Base-by-base conservation (phyloP, 768 basidiomycete genomes). In the Hemileccinum impolitum region DNA sequence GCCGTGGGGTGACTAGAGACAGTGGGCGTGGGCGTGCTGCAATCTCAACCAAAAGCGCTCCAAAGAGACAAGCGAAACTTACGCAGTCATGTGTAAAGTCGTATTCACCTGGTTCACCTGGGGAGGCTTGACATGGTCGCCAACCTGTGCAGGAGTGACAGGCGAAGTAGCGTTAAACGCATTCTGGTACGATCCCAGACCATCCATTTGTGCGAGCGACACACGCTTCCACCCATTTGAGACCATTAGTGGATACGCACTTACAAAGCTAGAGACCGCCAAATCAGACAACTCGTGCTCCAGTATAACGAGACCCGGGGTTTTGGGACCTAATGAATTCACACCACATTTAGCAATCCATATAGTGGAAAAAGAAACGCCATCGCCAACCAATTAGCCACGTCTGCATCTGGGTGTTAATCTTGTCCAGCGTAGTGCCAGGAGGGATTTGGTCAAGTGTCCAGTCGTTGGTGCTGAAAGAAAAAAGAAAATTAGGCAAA, bases 241-340 rank as follows among this genome's bases (percentile, higher is more conserved):
- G 53, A 73, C 70, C 66, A 93, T 82, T 34, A 79, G 51, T 3
- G 85, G 82, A 64, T 77, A 90, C 8, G 78, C 77, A 36, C 70
- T 68, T 0, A 85, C 81, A 68, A 94, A 94, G 4, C 81, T 80
- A 32, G 72, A 56, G 18, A 91, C 83, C 28, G 84, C 72, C 54
- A 71, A 63, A 37, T 78, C 69, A 28, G 75, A 76, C 19, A 85
- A 70, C 68, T 96, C 94, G 67, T 97, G 94, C 64, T 95, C 87
- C 50, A 96, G 76, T 47, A 90, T 74, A 52, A 91, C 74, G 19
- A 94, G 77, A 30, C 94, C 94, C 3, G 90, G 85, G 10, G 67
- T 71, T 65, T 92, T 91, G 41, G 87, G 70, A 26, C 83, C 87
- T 72, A 30, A 50, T 17, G 34, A 18, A 5, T 47, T 26, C 34